Evolutionary conservation across 306 rosid species (phyloP).

Genomic region (Mimosa bimucronata): DNA sequence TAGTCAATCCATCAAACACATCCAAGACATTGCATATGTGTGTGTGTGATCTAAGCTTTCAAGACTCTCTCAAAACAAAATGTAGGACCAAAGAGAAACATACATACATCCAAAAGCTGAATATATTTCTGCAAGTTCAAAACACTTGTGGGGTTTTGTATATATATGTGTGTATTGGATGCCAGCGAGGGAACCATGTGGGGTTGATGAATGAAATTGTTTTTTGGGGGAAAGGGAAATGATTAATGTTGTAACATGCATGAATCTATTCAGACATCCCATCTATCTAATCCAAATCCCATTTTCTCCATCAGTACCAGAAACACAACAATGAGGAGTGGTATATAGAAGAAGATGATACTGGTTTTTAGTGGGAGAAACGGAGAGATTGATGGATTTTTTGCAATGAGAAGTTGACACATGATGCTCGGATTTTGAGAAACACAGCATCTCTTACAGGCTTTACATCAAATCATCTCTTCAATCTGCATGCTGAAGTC

Average conservation of each 20-base stretch:
- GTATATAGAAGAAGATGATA: constrained; percentile 21
- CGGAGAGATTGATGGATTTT: constrained; percentile 48
- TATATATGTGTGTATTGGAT: not conserved
- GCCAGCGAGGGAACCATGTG: constrained; percentile 3
- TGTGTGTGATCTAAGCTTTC: constrained; percentile 24
- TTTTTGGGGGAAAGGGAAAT: constrained; percentile 27
- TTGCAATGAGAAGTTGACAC: constrained; percentile 79
- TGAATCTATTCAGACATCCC: constrained; percentile 51
- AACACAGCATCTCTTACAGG: constrained; percentile 46
- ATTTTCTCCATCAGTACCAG: constrained; percentile 58
- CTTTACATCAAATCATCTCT: constrained; percentile 66
- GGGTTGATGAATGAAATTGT: constrained; percentile 17
- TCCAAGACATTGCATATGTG: constrained; percentile 38
- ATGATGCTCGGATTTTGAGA: constrained; percentile 87
- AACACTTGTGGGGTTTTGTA: not conserved
- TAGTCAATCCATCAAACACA: constrained; percentile 30
- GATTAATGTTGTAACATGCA: constrained; percentile 46
- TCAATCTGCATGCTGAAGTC: constrained; percentile 63
- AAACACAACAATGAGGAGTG: constrained; percentile 14
- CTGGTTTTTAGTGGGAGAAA: not conserved
- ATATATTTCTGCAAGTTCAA: not conserved
- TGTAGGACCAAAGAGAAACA: constrained; percentile 36
- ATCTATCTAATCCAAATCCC: constrained; percentile 44
- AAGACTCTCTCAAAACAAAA: not conserved
- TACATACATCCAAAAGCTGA: constrained; percentile 1